Evolutionary conservation across 495 filamentous ascomycete species (phyloP).

Genomic region (Neurospora sp.): DNA sequence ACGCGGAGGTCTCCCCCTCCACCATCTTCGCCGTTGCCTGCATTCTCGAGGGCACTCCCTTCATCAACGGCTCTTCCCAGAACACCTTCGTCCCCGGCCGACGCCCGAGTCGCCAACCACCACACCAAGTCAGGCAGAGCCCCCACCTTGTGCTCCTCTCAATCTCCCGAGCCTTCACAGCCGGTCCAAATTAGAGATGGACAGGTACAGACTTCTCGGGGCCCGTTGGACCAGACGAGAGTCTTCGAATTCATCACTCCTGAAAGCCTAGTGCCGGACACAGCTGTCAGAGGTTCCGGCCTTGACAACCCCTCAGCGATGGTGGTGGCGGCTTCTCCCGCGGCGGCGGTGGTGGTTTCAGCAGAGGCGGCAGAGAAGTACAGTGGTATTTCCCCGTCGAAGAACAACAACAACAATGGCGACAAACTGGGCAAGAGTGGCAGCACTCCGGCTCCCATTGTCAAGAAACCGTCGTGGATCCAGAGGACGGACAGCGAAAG

Average conservation of each 20-base stretch:
- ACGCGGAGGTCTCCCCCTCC: conserved; percentile 84
- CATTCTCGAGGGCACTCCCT: conserved; percentile 80
- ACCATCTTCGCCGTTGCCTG: conserved; percentile 92
- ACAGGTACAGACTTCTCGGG: background rate
- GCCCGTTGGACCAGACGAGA: background rate
- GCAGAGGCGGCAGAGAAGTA: background rate
- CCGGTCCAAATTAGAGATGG: background rate
- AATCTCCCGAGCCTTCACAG: background rate
- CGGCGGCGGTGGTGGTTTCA: background rate
- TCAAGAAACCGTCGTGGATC: conserved; percentile 9
- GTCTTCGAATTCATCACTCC: background rate
- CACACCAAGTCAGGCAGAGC: background rate
- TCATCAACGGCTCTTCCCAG: conserved; percentile 99
- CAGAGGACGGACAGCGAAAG: too few relatives aligned
- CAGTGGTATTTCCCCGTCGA: too few relatives aligned
- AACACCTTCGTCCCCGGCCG: conserved; percentile 77
- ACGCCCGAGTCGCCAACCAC: background rate
- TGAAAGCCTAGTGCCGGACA: background rate
- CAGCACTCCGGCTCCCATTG: background rate
- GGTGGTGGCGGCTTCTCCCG: background rate
- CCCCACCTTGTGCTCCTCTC: background rate
- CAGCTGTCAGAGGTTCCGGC: background rate
- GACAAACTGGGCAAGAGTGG: too few relatives aligned
- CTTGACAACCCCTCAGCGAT: background rate
- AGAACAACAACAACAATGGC: too few relatives aligned